Evolutionary conservation across 73 alveolate species (phyloP).

Genomic region (Tetrahymena malaccensis): DNA sequence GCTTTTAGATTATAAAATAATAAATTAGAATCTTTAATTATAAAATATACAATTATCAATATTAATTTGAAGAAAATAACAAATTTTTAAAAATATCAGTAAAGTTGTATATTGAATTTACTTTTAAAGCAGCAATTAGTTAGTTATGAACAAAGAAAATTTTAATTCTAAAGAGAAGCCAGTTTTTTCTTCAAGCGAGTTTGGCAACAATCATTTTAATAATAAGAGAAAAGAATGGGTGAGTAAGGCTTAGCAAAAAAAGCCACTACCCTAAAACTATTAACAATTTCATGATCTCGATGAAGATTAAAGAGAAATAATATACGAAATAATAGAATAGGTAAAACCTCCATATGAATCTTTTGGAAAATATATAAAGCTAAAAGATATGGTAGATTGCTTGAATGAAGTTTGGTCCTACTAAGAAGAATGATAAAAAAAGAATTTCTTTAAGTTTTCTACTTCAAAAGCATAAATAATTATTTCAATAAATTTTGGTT

Average conservation of each 20-base stretch:
- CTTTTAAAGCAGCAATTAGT: neutral
- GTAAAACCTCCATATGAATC: neutral
- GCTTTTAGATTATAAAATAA: no score
- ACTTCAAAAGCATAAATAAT: neutral
- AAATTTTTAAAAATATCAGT: neutral
- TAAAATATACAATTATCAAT: neutral
- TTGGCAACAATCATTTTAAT: neutral
- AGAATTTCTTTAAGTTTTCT: neutral
- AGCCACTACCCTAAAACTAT: neutral
- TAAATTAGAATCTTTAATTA: neutral
- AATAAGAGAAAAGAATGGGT: neutral
- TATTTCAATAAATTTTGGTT: neutral
- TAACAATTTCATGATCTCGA: neutral
- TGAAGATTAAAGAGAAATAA: neutral
- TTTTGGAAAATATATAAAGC: neutral
- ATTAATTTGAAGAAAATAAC: neutral
- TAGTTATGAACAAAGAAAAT: neutral
- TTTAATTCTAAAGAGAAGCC: neutral
- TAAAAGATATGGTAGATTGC: neutral
- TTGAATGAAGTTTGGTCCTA: neutral
- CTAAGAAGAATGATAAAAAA: neutral
- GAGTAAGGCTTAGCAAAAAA: neutral
- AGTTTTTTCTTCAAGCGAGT: neutral
- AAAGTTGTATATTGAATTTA: neutral
- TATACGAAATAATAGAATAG: neutral